Evolutionary conservation across 2,329 filamentous ascomycete species (phyloP).

Genomic region (Fusarium caatingaense): DNA sequence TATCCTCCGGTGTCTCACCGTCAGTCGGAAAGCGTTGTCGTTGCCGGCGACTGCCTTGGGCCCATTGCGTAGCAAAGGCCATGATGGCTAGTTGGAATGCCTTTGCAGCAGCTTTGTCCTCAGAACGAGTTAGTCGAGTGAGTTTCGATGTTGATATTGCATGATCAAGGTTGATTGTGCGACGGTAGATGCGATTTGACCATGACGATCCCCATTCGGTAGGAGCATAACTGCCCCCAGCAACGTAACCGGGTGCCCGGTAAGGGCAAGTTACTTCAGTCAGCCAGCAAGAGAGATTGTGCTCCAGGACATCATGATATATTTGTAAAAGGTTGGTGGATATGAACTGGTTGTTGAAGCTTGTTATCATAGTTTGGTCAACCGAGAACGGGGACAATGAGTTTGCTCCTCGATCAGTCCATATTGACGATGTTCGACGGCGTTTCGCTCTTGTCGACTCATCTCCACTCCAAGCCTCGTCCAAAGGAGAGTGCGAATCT

Average conservation of each 20-base stretch:
- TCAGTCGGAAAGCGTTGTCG: constrained; percentile 31
- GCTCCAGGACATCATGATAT: constrained; percentile 43
- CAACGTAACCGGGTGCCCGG: constrained; percentile 28
- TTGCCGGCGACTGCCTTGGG: constrained; percentile 45
- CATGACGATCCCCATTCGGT: constrained; percentile 42
- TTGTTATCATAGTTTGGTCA: constrained; percentile 42
- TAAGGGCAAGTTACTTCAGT: constrained; percentile 44
- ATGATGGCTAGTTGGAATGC: constrained; percentile 42
- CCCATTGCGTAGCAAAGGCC: constrained; percentile 45
- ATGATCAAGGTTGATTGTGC: constrained; percentile 40
- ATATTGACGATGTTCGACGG: constrained; percentile 28
- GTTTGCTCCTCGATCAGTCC: constrained; percentile 15
- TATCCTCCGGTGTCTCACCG: constrained; percentile 30
- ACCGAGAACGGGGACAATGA: constrained; percentile 38
- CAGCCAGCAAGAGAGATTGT: constrained; percentile 43
- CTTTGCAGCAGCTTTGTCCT: constrained; percentile 33
- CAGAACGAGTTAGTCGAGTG: constrained; percentile 28
- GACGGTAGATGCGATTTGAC: constrained; percentile 44
- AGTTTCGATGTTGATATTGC: constrained; percentile 39
- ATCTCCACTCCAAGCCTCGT: neutral
- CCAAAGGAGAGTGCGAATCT: constrained; percentile 6
- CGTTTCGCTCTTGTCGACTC: constrained; percentile 23
- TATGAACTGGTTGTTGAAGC: constrained; percentile 42
- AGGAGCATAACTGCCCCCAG: neutral
- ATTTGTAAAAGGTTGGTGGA: constrained; percentile 41